A percentile compares a stretch with the other conserved stretches of the same genome.
Conservation (phyloP, 148 eudicot species). For the Rhododendron ferrugineum region DNA sequence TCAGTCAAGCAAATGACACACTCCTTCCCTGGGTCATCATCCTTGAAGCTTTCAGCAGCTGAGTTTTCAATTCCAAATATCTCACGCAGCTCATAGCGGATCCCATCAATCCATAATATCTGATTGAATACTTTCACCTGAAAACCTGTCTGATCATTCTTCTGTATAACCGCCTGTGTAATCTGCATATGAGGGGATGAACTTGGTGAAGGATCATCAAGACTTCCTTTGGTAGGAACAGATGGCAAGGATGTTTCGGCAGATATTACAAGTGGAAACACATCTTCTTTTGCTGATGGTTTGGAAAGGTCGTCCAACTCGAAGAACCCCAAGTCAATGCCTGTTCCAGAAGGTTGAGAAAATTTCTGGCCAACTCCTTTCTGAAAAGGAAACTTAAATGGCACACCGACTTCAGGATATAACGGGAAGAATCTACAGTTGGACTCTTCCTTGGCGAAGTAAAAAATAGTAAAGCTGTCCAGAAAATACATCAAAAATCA, state of each 20-base stretch:
- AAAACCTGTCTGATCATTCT: slow-evolving; percentile 38
- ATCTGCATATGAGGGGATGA: slow-evolving; percentile 48
- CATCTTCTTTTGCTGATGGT: slow-evolving; percentile 47
- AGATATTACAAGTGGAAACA: slow-evolving; percentile 64
- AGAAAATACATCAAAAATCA: not conserved
- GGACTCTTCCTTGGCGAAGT: slow-evolving; percentile 64
- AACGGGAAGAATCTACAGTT: slow-evolving; percentile 41
- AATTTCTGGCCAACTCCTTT: slow-evolving; percentile 69
- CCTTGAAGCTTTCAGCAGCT: slow-evolving; percentile 38
- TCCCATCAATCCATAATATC: slow-evolving; percentile 60
- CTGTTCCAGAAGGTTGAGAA: slow-evolving; percentile 67
- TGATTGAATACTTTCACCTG: slow-evolving; percentile 63
- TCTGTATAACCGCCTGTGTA: slow-evolving; percentile 64
- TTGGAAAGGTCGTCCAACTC: slow-evolving; percentile 50
- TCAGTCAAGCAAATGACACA: slow-evolving; percentile 87
- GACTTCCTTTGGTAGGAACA: slow-evolving; percentile 18
- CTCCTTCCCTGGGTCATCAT: slow-evolving; percentile 60
- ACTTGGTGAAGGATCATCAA: slow-evolving; percentile 18
- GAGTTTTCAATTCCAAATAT: slow-evolving; percentile 64
- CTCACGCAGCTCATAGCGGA: slow-evolving; percentile 76
- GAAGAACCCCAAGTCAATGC: slow-evolving; percentile 63
- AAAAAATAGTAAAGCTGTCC: slow-evolving; percentile 57
- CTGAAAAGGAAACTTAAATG: slow-evolving; percentile 56
- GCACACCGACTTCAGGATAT: slow-evolving; percentile 37
- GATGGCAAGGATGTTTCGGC: slow-evolving; percentile 47